These are phyloP conservation scores for Penicillium herquei DNA, from an alignment of 495 filamentous ascomycete species.

Conservation along the genomic window DNA sequence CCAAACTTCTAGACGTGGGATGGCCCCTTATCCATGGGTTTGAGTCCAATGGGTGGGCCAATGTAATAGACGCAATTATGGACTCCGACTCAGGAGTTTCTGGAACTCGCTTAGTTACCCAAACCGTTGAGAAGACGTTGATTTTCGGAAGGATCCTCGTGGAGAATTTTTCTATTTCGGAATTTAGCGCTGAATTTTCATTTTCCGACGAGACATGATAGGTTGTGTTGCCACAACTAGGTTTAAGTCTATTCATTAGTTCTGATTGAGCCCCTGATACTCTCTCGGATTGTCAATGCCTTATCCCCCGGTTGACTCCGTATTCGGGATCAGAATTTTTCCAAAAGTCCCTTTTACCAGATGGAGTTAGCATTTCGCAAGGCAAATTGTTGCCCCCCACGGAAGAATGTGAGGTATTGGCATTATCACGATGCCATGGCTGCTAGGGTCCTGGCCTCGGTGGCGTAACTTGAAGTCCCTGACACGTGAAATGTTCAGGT, in stretches of 20 bases:
- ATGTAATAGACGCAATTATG: neutral
- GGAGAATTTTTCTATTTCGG: slow-evolving; percentile 7
- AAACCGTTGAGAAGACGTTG: slow-evolving; percentile 21
- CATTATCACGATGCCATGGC: too few relatives aligned
- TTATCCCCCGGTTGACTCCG: neutral
- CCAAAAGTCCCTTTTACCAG: neutral
- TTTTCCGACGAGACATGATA: slow-evolving; percentile 5
- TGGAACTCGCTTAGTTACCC: slow-evolving; percentile 14
- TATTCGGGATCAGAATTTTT: neutral
- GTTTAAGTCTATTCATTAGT: slow-evolving; percentile 21
- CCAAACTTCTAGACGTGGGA: slow-evolving; percentile 14
- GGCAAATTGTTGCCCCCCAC: too few relatives aligned
- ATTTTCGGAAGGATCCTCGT: slow-evolving; percentile 10
- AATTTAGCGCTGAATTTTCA: slow-evolving; percentile 12
- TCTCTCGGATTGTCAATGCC: neutral
- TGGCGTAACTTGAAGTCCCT: too few relatives aligned
- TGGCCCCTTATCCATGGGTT: slow-evolving; percentile 12
- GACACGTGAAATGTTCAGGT: too few relatives aligned
- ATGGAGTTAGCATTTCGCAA: too few relatives aligned
- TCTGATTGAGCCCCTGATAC: slow-evolving; percentile 9
- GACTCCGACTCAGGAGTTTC: neutral
- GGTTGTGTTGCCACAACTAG: slow-evolving; percentile 4
- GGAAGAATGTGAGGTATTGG: neutral
- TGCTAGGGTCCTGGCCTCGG: too few relatives aligned
- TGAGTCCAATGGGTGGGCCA: slow-evolving; percentile 1